Percentiles rank a stretch among this genome's conserved stretches.
Conservation (phyloP, 2,329 filamentous ascomycete species). For the Alternaria sp. region DNA sequence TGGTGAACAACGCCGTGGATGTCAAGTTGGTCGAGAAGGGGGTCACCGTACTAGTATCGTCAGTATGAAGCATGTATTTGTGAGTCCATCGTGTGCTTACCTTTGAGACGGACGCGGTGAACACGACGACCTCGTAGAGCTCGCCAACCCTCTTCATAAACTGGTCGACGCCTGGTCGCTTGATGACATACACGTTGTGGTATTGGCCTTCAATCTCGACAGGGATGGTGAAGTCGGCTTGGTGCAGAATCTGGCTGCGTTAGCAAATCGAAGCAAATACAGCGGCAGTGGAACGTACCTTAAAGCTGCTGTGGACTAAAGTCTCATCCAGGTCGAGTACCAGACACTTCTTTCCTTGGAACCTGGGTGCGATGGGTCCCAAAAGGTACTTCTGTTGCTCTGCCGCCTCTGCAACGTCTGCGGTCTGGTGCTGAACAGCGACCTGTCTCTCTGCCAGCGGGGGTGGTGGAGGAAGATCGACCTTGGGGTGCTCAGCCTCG, state of each 20-base stretch:
- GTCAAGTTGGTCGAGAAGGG: conserved; percentile 92
- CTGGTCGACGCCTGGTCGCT: conserved; percentile 95
- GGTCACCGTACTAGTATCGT: conserved; percentile 81
- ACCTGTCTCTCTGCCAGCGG: conserved; percentile 56
- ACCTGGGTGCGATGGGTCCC: conserved; percentile 78
- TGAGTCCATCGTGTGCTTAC: conserved; percentile 53
- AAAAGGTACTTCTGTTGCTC: conserved; percentile 72
- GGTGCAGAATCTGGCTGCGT: conserved; percentile 79
- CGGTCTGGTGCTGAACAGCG: conserved; percentile 47
- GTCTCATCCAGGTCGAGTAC: conserved; percentile 97
- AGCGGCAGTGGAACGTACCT: conserved; percentile 63
- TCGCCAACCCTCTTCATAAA: conserved; percentile 99
- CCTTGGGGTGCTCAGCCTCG: conserved; percentile 42
- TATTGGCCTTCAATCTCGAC: conserved; percentile 99
- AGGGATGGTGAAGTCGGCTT: conserved; percentile 98
- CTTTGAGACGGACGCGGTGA: conserved; percentile 98
- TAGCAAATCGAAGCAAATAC: conserved; percentile 7
- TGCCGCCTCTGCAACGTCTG: conserved; percentile 50
- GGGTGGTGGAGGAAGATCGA: conserved; percentile 64
- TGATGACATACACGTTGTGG: conserved; percentile 99
- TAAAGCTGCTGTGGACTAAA: conserved; percentile 97
- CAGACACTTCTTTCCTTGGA: conserved; percentile 89
- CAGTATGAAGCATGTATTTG: conserved; percentile 9
- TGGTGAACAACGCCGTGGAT: conserved; percentile 98
- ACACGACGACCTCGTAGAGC: conserved; percentile 97